A percentile compares a stretch with the other conserved stretches of the same genome.
These are phyloP conservation scores for Zymoseptoria ardabiliae DNA, from an alignment of 2,329 filamentous ascomycete species.

Conservation along the genomic window DNA sequence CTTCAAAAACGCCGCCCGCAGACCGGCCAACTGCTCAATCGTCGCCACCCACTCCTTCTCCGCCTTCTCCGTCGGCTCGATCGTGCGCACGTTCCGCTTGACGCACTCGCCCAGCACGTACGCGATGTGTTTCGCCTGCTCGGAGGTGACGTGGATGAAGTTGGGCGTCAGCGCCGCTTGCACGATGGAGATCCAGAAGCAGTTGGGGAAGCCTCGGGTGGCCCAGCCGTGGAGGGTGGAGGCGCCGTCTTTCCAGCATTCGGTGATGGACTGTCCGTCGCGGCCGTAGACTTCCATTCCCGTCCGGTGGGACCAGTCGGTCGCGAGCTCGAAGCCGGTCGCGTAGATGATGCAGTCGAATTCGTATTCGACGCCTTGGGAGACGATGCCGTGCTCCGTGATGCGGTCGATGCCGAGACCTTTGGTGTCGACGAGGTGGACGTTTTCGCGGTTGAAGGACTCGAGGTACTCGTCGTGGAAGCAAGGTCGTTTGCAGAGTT, in stretches of 20 bases:
- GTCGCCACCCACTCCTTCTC: conserved; percentile 42
- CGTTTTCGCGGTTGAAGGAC: conserved; percentile 51
- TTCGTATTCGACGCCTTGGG: conserved; percentile 41
- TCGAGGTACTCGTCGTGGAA: conserved; percentile 53
- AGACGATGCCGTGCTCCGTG: conserved; percentile 43
- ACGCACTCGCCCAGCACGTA: conserved; percentile 37
- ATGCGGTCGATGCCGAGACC: conserved; percentile 44
- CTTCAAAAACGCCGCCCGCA: conserved; percentile 32
- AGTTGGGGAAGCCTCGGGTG: conserved; percentile 47
- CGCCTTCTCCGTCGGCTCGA: conserved; percentile 41
- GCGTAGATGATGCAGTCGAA: conserved; percentile 42
- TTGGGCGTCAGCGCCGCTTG: conserved; percentile 39
- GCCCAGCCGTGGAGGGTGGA: conserved; percentile 48
- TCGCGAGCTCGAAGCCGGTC: conserved; percentile 37
- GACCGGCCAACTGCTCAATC: conserved; percentile 35
- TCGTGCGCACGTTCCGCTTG: conserved; percentile 18
- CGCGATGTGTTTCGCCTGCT: conserved; percentile 37
- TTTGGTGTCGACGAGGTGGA: conserved; percentile 53
- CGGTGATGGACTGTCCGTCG: conserved; percentile 37
- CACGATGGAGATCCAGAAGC: conserved; percentile 41
- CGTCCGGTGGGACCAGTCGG: conserved; percentile 24
- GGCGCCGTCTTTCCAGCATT: conserved; percentile 38
- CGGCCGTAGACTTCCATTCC: conserved; percentile 34
- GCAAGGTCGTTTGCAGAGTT: conserved; percentile 56
- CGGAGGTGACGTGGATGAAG: conserved; percentile 32